A percentile compares a stretch with the other conserved stretches of the same genome.
Conservation (phyloP, 176 grass and related monocot species). For the Lolium rigidum region DNA sequence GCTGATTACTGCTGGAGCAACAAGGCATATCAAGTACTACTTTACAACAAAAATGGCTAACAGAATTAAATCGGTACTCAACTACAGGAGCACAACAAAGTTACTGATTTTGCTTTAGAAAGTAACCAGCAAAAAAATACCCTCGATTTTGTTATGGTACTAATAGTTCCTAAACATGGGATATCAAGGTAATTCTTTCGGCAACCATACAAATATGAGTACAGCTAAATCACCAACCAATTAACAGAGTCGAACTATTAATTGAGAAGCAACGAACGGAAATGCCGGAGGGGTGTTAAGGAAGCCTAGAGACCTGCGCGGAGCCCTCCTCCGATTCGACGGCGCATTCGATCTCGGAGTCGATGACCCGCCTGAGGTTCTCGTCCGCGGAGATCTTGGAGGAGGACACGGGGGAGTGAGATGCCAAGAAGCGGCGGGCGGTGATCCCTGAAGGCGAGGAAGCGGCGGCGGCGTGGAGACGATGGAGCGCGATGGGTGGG, state of each 20-base stretch:
- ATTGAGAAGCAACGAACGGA: background rate
- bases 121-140: background rate
- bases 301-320: constrained; percentile 28
- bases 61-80: background rate
- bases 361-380: constrained; percentile 63
- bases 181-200: background rate
- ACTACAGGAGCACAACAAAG: background rate
- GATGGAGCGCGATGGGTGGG: constrained; percentile 19
- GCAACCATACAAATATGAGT: background rate
- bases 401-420: constrained; percentile 21
- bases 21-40: background rate
- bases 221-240: background rate
- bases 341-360: constrained; percentile 71
- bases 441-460: background rate
- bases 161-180: background rate
- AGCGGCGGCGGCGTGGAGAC: constrained; percentile 20
- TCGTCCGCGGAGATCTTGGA: constrained; percentile 61
- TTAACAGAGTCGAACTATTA: background rate
- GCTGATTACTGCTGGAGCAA: background rate
- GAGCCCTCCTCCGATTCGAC: constrained; percentile 43
- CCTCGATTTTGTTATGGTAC: background rate
- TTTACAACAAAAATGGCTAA: background rate
- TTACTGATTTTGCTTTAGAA: background rate
- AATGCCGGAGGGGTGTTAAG: background rate
- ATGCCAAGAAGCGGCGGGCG: constrained; percentile 51